phyloP scores from a whole-genome alignment of 2,329 filamentous ascomycete species.

The Talaromyces pinophilus region DNA sequence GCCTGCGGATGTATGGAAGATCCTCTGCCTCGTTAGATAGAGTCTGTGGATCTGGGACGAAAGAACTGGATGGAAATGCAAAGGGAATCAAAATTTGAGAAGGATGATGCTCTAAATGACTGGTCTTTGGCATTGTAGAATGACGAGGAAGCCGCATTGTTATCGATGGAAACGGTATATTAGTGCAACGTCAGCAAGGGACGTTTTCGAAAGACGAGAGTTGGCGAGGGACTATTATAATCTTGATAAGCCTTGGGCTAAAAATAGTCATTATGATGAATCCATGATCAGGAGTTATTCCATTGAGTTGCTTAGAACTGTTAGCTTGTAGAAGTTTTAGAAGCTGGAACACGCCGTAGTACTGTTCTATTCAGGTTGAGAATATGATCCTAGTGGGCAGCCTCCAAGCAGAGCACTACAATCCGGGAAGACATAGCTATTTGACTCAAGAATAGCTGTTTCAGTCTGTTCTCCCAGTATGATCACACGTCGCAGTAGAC shows the following conservation, averaged over 20 bases:
- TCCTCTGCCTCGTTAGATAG: background rate
- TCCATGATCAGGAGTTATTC: background rate
- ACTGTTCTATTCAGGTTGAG: background rate
- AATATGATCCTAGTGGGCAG: background rate
- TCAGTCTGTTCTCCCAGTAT: background rate
- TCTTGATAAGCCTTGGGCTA: background rate
- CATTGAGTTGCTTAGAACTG: background rate
- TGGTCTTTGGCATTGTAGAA: too few species aligned
- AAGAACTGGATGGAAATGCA: background rate
- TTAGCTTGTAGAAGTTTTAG: background rate
- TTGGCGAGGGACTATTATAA: background rate
- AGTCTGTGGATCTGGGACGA: background rate
- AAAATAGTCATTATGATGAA: background rate
- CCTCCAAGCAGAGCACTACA: background rate
- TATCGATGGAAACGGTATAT: too few species aligned
- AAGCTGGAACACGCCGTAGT: background rate
- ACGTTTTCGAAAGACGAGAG: background rate
- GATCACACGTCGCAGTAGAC: background rate
- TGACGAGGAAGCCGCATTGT: too few species aligned
- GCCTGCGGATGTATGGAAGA: too few species aligned
- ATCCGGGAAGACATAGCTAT: background rate
- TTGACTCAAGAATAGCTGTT: background rate
- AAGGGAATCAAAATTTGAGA: too few species aligned
- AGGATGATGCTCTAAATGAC: too few species aligned
- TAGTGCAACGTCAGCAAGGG: background rate